Base-by-base conservation (phyloP, 108 stramenopile species). In the Cyclostephanos tholiformis region DNA sequence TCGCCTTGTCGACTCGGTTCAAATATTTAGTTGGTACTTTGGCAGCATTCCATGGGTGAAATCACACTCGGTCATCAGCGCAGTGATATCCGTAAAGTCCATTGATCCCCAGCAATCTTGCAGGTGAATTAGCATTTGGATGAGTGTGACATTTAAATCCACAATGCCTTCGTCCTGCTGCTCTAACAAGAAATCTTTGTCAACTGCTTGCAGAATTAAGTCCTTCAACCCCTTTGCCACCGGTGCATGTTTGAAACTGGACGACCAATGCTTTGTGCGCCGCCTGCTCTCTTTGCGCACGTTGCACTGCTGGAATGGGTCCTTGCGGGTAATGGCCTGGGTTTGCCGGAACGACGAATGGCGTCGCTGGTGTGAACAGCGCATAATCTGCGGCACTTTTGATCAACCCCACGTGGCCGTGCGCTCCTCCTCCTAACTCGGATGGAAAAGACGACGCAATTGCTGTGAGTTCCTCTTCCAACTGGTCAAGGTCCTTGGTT, bases 161-260 rank as follows among this genome's bases (percentile, higher is more conserved):
- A 9, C 19, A 20, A 20, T 20, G 7, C 17, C 20, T 10, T 4
- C 7, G 2, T 8, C 50, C 10, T 51, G 4, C 10, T 8, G 10
- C 10, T 51, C 50, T 10, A 51, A 51, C 50, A 51, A 51, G 50
- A 51, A 51, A 51, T 51, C 50, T 20, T 51, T 10, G 10, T 51
- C 20, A 10, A 51, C 10, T 51, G 50, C 50, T 51, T 51, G n/a
- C n/a, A 8, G 4, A 4, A 8, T 51, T 51, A 10, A 4, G 4
- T 17, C 7, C 50, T 51, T 10, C 50, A 51, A 51, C 10, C 2
- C 50, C 4, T 9, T 17, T 51, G 4, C 10, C 50, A 51, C 20
- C 20, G 6, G 50, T 4, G 4, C 10, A 2, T 4, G 50, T 51
- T 4, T n/a, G n/a, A n/a, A n/a, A n/a, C n/a, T n/a, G n/a, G n/a